Percentiles rank a stretch among this genome's conserved stretches.
Evolutionary conservation across 768 basidiomycete genomes (phyloP).

Genomic region (Phaeolepiota aurea): DNA sequence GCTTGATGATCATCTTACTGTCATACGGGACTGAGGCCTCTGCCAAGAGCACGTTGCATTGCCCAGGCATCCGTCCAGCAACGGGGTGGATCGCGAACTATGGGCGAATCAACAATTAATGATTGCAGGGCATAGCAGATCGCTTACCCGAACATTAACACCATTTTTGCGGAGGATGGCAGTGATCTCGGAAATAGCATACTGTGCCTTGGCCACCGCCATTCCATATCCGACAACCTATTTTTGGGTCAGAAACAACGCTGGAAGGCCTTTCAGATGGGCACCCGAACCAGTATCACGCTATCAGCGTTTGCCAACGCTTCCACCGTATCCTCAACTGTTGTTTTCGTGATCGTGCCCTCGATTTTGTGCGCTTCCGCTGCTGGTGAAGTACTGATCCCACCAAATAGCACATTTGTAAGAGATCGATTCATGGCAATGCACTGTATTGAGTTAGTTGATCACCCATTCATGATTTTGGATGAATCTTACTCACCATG

Average conservation of each 20-base stretch:
- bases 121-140: conserved; percentile 2
- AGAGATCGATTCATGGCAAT: conserved; percentile 89
- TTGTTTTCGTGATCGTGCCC: conserved; percentile 71
- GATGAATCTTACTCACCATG: conserved; percentile 45
- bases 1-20: conserved; percentile 35
- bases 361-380: conserved; percentile 69
- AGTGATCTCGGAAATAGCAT: conserved; percentile 70
- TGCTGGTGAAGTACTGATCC: conserved; percentile 53
- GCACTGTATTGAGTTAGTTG: conserved; percentile 41
- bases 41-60: conserved; percentile 87
- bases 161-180: conserved; percentile 64
- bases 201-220: conserved; percentile 90
- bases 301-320: conserved; percentile 71
- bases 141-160: conserved; percentile 58
- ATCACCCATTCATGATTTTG: conserved; percentile 2
- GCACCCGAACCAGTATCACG: conserved; percentile 60
- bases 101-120: neutral
- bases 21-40: conserved; percentile 90
- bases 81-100: conserved; percentile 84
- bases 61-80: conserved; percentile 89
- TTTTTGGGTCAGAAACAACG: neutral
- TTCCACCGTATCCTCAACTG: conserved; percentile 75
- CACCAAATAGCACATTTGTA: conserved; percentile 82
- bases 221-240: conserved; percentile 85
- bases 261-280: neutral